Evolutionary conservation across 345 rosid genomes (phyloP), one percentile per base, ranked within the genome.

Genomic region (Streptanthus diversifolius): DNA sequence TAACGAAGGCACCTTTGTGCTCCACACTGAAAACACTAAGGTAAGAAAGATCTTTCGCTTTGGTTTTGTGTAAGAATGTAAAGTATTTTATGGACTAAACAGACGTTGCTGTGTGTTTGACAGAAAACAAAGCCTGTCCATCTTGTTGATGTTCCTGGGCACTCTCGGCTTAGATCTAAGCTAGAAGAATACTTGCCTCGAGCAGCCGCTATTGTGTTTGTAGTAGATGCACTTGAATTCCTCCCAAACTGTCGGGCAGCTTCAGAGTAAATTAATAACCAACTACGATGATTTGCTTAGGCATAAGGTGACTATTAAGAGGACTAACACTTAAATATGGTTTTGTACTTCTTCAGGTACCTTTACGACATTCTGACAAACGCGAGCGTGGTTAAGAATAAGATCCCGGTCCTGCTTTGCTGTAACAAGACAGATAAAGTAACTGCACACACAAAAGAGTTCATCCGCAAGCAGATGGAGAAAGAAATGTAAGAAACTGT

Each of bases 361-460:
- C 82, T 92, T 30, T 90, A 88, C 75, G 97, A 92, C 75, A 86
- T 92, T 69, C 79, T 92, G 80, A 92, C 98, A 5, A 86, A 86
- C 56, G 84, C 93, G 7, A 80, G 66, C 54, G 93, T 90, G 9
- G 84, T 90, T 36, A 87, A 83, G 75, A 90, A 81, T 81, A 90
- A 88, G 72, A 78, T 85, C 64, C 97, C 95, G 0, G 80, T 90
- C 22, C 83, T 87, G 68, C 80, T 92, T 67, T 87, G 91, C 73
- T 92, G 98, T 73, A 92, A 90, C 83, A 92, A 92, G 80, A 79
- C 87, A 0, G 98, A 92, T 78, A 90, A 92, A 86, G 88, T 92
- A 79, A 88, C 95, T 5, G 95, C 98, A 25, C 96, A 92, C 68
- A 86, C 89, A 57, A 87, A 87, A 82, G 98, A 90, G 53, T 92